Evolutionary conservation across 2,329 filamentous ascomycete genomes (phyloP), one percentile per base, ranked within the genome.

Genomic region (Stachybotrys chlorohalonatus): DNA sequence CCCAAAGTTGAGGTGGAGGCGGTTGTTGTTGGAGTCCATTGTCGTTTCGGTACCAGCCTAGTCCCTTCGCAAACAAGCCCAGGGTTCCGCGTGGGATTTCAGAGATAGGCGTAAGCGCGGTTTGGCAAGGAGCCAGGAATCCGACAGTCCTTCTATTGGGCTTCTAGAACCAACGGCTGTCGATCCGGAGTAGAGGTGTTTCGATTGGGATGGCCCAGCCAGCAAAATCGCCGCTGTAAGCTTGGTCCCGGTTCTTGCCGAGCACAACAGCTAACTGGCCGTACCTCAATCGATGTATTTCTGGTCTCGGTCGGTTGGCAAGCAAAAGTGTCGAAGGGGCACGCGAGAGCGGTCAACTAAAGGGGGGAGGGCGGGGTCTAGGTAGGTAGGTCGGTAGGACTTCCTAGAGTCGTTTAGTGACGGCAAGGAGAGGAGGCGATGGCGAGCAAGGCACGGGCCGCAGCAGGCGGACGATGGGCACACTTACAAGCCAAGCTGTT

Each of bases 1-100:
- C 67, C 77, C 79, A 63, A 85, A 82, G 71, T 87, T 87, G 66
- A 89, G 79, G 66, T 82, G 79, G 54, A 87, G 78, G 56, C 82
- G 80, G 60, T 82, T 82, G 65, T 84, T 84, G 71, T 76, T 75
- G 63, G 72, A 69, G 64, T 79, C 77, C 78, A 83, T 81, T 57
- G 66, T 75, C 66, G 52, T 55, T 55, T 17, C 31, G 47, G 52
- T 49, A 42, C 48, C 42, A 54, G 52, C 55, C 53, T 54, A 48
- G 42, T 59, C 57, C 59, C 46, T 11, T 11, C 46, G 17, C 15
- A 9, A 24, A 47, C 9, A 16, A 47, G 46, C 17, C 16, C 17
- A 16, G 46, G 46, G 46, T 11, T 24, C 46, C 17, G 46, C 11
- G 46, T n/a, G 46, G 46, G 15, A 24, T n/a, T 47, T 47, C 15